Base-by-base conservation (phyloP, 2,329 filamentous ascomycete species). In the Ramichloridium luteum region DNA sequence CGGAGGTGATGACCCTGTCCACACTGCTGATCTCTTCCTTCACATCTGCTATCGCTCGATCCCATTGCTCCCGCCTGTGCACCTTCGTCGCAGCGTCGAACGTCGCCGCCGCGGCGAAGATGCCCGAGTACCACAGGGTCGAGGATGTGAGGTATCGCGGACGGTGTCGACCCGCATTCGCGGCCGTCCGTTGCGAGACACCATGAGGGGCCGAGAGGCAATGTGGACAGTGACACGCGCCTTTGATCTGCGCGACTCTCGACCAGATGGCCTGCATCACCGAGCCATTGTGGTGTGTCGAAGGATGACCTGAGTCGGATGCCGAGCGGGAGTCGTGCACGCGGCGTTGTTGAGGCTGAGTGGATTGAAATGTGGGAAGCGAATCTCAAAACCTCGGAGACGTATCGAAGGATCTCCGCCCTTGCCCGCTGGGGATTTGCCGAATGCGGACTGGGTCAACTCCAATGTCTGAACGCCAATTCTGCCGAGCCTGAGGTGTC, bases 241-340 rank as follows among this genome's bases (percentile, higher is more conserved):
- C 56, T 56, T 68, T 70, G 58, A 66, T 67, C 65, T 70, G 70
- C 48, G 68, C 65, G 59, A 72, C 70, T 60, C 74, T 70, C 56
- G 72, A 74, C 74, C 76, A 78, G 45, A 82, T 54, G 42, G 67
- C 65, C 58, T 72, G 72, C 80, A 84, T 85, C 50, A 54, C 55
- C 31, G 34, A 18, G 25, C 27, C 44, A 46, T 45, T 20, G 27
- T 40, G 28, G 27, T n/a, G n/a, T n/a, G n/a, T n/a, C n/a, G n/a
- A n/a, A n/a, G n/a, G 29, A 23, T 23, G 29, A 14, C 9, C 29
- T 22, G n/a, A n/a, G n/a, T n/a, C n/a, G 29, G 8, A 4, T 25
- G 17, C 18, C 18, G 15, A 23, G 29, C 5, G 16, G n/a, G n/a
- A n/a, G n/a, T n/a, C n/a, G n/a, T n/a, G n/a, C n/a, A n/a, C n/a